Conservation (phyloP, 1,284 basidiomycete species). For the Leucoagaricus sp. region DNA sequence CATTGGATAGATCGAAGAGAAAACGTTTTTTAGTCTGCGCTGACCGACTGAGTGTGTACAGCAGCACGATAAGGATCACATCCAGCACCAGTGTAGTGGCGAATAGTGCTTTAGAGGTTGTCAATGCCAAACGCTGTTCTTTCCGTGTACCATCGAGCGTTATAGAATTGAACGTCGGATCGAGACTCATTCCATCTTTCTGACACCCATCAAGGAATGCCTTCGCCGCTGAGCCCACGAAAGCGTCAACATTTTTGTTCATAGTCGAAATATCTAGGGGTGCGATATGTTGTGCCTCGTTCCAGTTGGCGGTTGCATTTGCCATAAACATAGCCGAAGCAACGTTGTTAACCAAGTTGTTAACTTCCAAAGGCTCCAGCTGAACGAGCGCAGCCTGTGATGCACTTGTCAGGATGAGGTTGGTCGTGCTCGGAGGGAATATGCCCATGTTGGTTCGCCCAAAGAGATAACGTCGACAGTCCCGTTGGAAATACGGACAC, state of each 20-base stretch:
- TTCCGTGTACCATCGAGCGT: not conserved
- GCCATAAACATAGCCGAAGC: conserved; percentile 8
- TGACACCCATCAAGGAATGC: conserved; percentile 12
- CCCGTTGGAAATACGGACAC: not conserved
- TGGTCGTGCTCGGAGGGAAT: conserved; percentile 2
- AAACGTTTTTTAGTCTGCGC: not conserved
- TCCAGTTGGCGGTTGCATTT: conserved; percentile 10
- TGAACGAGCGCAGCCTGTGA: not conserved
- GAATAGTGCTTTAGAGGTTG: conserved; percentile 3
- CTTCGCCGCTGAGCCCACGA: conserved; percentile 11
- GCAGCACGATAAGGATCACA: not conserved
- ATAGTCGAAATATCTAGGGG: conserved; percentile 1
- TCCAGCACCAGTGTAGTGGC: not conserved
- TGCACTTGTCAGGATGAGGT: conserved; percentile 4
- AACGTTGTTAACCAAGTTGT: conserved; percentile 4
- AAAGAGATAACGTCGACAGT: not conserved
- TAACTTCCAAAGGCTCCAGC: not conserved
- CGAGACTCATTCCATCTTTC: not conserved
- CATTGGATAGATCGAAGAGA: conserved; percentile 1
- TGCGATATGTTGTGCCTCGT: not conserved
- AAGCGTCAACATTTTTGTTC: conserved; percentile 8
- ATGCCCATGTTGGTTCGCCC: not conserved
- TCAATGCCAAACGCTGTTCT: conserved; percentile 2
- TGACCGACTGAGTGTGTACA: not conserved
- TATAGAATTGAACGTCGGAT: not conserved